These are phyloP conservation scores for Trypanosoma mega DNA, from an alignment of 208 protist genomes.

Conservation along the genomic window DNA sequence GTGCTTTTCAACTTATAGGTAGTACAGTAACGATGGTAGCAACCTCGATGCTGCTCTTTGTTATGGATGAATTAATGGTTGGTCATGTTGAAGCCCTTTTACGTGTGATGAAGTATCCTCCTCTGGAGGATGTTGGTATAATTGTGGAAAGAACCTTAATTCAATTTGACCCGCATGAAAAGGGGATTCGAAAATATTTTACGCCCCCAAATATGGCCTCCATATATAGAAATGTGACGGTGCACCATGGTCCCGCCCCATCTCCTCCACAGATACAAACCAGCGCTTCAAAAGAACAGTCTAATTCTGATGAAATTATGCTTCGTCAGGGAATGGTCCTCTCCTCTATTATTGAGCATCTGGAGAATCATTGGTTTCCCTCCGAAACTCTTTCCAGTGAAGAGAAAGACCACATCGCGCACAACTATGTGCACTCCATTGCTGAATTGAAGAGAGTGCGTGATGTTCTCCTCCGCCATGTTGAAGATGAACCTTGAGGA, in stretches of 20 bases:
- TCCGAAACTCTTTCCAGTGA: not conserved
- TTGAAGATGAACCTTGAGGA: conserved; percentile 18
- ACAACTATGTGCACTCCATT: conserved; percentile 48
- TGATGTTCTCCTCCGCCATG: conserved; percentile 55
- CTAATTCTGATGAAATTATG: conserved; percentile 26
- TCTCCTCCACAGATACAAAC: too few relatives aligned
- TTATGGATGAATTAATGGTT: conserved; percentile 34
- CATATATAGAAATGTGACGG: not conserved
- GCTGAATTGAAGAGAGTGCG: conserved; percentile 78
- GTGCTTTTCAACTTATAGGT: conserved; percentile 33
- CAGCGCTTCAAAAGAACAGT: not conserved
- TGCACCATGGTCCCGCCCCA: not conserved
- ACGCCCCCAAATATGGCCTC: not conserved
- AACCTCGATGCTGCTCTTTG: conserved; percentile 55
- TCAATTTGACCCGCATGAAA: conserved; percentile 5
- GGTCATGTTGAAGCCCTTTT: conserved; percentile 45
- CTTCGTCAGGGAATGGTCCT: conserved; percentile 36
- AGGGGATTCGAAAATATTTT: conserved; percentile 15
- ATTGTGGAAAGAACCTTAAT: conserved; percentile 29
- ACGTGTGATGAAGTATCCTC: conserved; percentile 84
- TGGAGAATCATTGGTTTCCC: conserved; percentile 46
- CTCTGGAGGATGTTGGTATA: conserved; percentile 42
- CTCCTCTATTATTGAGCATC: conserved; percentile 28
- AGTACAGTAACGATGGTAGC: conserved; percentile 58
- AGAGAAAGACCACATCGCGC: conserved; percentile 11